These are phyloP conservation scores for Phytophthora ramorum DNA, from an alignment of 352 stramenopile genomes.

Conservation along the genomic window DNA sequence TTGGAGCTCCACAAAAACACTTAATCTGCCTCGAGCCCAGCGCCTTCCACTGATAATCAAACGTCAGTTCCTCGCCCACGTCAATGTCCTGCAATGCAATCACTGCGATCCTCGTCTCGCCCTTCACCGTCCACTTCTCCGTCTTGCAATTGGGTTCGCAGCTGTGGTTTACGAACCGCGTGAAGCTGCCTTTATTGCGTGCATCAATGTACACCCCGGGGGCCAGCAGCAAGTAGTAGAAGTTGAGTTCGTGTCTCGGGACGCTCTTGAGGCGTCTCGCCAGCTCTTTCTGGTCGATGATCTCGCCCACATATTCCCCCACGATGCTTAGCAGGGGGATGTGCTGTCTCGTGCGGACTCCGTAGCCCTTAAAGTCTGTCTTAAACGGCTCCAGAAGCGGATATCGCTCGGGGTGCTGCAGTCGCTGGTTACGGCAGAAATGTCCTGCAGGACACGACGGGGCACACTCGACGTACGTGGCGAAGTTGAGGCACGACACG, in stretches of 20 bases:
- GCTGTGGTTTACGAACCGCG: constrained; percentile 97
- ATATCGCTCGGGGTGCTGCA: constrained; percentile 77
- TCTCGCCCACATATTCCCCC: constrained; percentile 93
- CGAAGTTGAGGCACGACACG: constrained; percentile 90
- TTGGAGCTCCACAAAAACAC: constrained; percentile 71
- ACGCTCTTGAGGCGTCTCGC: constrained; percentile 61
- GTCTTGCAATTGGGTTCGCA: constrained; percentile 96
- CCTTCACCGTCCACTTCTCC: constrained; percentile 94
- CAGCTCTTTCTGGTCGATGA: constrained; percentile 91
- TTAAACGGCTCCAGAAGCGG: constrained; percentile 76
- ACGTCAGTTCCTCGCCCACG: constrained; percentile 92
- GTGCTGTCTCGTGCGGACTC: constrained; percentile 67
- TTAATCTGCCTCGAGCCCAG: constrained; percentile 84
- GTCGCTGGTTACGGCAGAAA: constrained; percentile 75
- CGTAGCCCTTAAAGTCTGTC: constrained; percentile 87
- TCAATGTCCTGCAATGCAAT: constrained; percentile 92
- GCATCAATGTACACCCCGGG: constrained; percentile 91
- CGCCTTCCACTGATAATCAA: constrained; percentile 97
- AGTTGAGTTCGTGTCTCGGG: constrained; percentile 82
- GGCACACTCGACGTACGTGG: constrained; percentile 86
- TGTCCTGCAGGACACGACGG: constrained; percentile 51
- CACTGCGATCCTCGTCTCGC: constrained; percentile 94
- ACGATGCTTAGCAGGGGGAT: constrained; percentile 79
- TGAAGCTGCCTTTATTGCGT: constrained; percentile 92
- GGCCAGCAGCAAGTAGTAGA: constrained; percentile 87